Evolutionary conservation across 768 basidiomycete genomes (phyloP), one percentile per base, ranked within the genome.

Genomic region (Pleurotus tuoliensis): DNA sequence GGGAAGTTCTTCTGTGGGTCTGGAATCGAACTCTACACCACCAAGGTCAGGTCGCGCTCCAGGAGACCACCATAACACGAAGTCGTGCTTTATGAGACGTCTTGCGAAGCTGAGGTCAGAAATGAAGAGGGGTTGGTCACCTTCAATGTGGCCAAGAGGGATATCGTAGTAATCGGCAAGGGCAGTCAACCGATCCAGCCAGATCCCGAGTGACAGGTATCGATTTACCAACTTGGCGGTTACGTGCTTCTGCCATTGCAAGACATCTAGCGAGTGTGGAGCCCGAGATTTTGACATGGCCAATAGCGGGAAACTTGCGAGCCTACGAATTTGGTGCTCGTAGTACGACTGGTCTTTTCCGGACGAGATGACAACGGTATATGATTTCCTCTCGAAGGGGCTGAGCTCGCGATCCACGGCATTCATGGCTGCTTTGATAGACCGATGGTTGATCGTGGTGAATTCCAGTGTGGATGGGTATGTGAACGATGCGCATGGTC

Each of bases 41-140:
- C 97, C 97, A 0, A 98, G 78, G 71, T 99, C 97, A 3, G 97
- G 95, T 16, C 82, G 82, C 27, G 92, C 85, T 3, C 87, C 83
- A 2, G 88, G 81, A 7, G 97, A 96, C 97, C 97, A 99, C 97
- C 97, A 99, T 3, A 99, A 76, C 3, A 98, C 77, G 65, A 92
- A 85, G 64, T 98, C 97, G 60, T 98, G 92, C 47, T 87, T 85
- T 27, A 88, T 74, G 53, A 98, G 72, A 41, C 91, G 84, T 5
- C 96, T 86, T 1, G 97, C 92, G 63, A 98, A 97, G 61, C 84
- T 88, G 61, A 99, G 78, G 62, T 99, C 97, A 1, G 94, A 84
- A 47, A 96, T 75, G 62, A 88, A 79, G n/a, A 98, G 75, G 1
- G 93, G 87, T 44, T 91, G 87, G 64, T 99, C 97, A 3, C 89